Conservation (phyloP, 768 basidiomycete genomes). For the Strobilomyces echinocephalus region DNA sequence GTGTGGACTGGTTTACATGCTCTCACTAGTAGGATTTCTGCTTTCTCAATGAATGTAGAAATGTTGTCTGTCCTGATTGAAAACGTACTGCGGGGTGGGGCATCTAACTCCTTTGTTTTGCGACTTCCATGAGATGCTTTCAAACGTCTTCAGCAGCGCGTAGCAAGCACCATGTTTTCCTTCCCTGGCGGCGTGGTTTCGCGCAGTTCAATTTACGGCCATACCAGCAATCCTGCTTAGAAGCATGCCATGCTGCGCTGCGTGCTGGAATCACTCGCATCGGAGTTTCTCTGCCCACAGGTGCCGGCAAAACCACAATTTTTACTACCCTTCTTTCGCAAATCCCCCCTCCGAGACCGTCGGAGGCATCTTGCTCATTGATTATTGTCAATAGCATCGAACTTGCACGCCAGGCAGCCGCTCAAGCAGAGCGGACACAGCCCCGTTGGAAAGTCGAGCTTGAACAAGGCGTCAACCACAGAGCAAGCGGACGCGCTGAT, state of each 20-base stretch:
- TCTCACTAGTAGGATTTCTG: constrained; percentile 19
- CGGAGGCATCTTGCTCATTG: constrained; percentile 54
- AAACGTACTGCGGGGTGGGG: background rate
- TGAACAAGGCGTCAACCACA: constrained; percentile 77
- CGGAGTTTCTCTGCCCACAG: constrained; percentile 82
- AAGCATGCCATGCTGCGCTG: constrained; percentile 71
- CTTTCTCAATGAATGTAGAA: constrained; percentile 15
- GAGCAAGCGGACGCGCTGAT: constrained; percentile 77
- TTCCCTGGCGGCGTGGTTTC: constrained; percentile 6
- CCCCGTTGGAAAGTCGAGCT: constrained; percentile 83
- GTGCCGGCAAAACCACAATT: constrained; percentile 86
- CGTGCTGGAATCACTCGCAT: constrained; percentile 64
- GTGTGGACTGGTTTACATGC: constrained; percentile 22
- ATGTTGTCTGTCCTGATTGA: background rate
- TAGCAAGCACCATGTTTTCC: background rate
- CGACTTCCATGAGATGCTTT: constrained; percentile 11
- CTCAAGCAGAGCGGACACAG: constrained; percentile 59
- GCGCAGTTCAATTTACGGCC: constrained; percentile 55
- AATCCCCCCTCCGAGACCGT: constrained; percentile 42
- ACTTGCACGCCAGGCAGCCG: constrained; percentile 81
- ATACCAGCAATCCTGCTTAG: constrained; percentile 80
- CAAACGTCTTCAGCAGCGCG: background rate
- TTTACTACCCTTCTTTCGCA: constrained; percentile 79
- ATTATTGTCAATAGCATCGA: constrained; percentile 89
- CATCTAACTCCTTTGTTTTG: too few species aligned